A percentile compares a stretch with the other conserved stretches of the same genome.
Conservation (phyloP, 306 rosid species). For the Corylus avellana region DNA sequence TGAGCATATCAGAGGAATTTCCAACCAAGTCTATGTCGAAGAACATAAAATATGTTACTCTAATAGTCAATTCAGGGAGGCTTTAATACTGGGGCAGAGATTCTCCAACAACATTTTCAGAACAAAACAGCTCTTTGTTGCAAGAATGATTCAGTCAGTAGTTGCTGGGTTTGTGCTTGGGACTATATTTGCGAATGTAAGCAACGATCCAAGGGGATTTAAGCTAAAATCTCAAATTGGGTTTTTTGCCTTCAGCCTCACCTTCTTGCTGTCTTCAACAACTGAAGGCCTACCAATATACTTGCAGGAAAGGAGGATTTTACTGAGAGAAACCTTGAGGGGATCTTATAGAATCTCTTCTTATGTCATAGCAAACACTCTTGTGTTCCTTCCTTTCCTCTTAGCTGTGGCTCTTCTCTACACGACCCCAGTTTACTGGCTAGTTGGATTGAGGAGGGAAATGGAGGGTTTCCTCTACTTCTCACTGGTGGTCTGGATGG, state of each 20-base stretch:
- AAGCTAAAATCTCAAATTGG: constrained; percentile 56
- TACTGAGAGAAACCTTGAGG: constrained; percentile 75
- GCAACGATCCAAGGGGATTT: constrained; percentile 28
- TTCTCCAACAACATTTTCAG: constrained; percentile 41
- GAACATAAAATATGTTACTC: constrained; percentile 26
- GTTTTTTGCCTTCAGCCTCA: constrained; percentile 72
- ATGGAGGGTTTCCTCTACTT: constrained; percentile 67
- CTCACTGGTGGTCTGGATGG: constrained; percentile 70
- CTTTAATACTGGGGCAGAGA: constrained; percentile 36
- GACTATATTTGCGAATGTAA: constrained; percentile 57
- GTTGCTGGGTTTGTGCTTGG: constrained; percentile 67
- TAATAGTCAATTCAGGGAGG: constrained; percentile 32
- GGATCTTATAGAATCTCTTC: constrained; percentile 83
- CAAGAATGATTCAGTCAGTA: constrained; percentile 66
- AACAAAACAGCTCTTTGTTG: constrained; percentile 49
- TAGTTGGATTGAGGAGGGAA: constrained; percentile 65
- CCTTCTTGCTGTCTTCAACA: constrained; percentile 72
- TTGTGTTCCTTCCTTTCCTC: constrained; percentile 68
- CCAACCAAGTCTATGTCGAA: constrained; percentile 8
- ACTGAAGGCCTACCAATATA: constrained; percentile 78
- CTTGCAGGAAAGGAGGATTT: constrained; percentile 69
- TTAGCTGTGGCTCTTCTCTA: constrained; percentile 57
- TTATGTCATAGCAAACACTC: constrained; percentile 60
- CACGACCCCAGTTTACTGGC: constrained; percentile 72
- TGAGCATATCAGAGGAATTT: constrained; percentile 3